Evolutionary conservation across 2,329 filamentous ascomycete species (phyloP), one percentile per base, ranked within the genome.

Genomic region (Immersiporthe knoxdaviesiana): DNA sequence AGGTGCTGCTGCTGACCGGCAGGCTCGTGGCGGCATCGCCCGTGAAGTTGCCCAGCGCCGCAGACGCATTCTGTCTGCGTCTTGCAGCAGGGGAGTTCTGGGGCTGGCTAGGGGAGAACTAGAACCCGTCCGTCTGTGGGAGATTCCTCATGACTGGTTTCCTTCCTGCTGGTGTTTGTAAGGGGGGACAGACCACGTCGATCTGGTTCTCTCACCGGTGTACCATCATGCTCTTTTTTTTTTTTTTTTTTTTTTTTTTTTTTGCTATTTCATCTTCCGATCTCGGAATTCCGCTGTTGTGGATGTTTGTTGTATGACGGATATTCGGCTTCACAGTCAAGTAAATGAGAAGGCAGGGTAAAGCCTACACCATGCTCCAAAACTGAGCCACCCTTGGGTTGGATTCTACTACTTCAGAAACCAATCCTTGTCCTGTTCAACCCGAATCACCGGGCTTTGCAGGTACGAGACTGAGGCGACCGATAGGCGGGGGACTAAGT

Each of bases 31-130:
- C 24, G 14, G 52, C 54, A 16, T 14, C 50, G 21, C 56, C 56
- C 2, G 65, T 66, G 54, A 66, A 66, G 54, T 66, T 66, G 6
- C 21, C 37, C 32, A 66, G 56, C 39, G 65, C 65, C 14, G 16
- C 18, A 21, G 65, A 16, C 14, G 41, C 12, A 1, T 10, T n/a
- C n/a, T 47, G 21, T 47, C 44, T 47, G 7, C 7, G 11, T 47
- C 21, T 21, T 6, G 44, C 44, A 47, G 44, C n/a, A n/a, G n/a
- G n/a, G 44, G 44, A 6, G 6, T 21, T 18, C 41, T 8, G 21
- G 44, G 44, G 21, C 21, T 35, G 35, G 35, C 35, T 35, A 8
- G 3, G 27, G 24, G 16, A 32, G 2, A 30, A 30, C 24, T 56
- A 30, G 24, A 12, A 54, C 24, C 11, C 3, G 50, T 30, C 24